These are phyloP conservation scores for Phialemoniopsis sp. DNA, from an alignment of 2,329 filamentous ascomycete species.

Conservation along the genomic window DNA sequence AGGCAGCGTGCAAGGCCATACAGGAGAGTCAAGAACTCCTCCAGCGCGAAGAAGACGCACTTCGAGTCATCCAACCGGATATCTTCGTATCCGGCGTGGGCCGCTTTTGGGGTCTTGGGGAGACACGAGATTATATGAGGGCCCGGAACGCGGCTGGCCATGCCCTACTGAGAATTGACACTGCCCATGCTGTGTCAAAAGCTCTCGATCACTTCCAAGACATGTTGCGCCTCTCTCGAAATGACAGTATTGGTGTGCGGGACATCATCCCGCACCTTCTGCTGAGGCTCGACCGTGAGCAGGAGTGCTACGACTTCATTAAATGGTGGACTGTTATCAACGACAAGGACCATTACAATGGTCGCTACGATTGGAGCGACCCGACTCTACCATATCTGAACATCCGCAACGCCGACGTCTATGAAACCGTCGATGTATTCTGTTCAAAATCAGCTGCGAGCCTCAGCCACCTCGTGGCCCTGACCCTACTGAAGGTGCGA, in stretches of 20 bases:
- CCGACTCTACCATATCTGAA: conserved; percentile 23
- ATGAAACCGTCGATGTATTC: conserved; percentile 24
- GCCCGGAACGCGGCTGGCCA: conserved; percentile 20
- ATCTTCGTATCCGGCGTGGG: conserved; percentile 24
- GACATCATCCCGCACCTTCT: conserved; percentile 12
- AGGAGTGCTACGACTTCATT: conserved; percentile 38
- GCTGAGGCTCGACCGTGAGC: conserved; percentile 23
- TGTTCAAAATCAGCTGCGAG: not conserved
- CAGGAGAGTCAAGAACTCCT: conserved; percentile 10
- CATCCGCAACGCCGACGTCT: conserved; percentile 28
- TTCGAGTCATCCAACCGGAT: conserved; percentile 10
- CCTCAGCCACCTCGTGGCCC: conserved; percentile 10
- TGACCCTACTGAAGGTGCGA: conserved; percentile 15
- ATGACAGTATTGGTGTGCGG: conserved; percentile 8
- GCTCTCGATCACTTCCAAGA: conserved; percentile 3
- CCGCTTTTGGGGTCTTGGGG: conserved; percentile 23
- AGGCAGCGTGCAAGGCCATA: conserved; percentile 15
- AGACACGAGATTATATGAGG: conserved; percentile 30
- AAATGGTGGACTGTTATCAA: conserved; percentile 35
- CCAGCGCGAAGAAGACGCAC: conserved; percentile 13
- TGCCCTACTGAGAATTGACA: conserved; percentile 21
- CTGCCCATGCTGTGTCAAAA: conserved; percentile 5
- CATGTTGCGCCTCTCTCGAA: conserved; percentile 7
- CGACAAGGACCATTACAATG: conserved; percentile 8
- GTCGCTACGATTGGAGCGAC: conserved; percentile 29